Percentiles rank a stretch among this genome's conserved stretches.
These are phyloP conservation scores for Ceratobasidium sp. DNA, from an alignment of 1,284 basidiomycete genomes.

Conservation along the genomic window DNA sequence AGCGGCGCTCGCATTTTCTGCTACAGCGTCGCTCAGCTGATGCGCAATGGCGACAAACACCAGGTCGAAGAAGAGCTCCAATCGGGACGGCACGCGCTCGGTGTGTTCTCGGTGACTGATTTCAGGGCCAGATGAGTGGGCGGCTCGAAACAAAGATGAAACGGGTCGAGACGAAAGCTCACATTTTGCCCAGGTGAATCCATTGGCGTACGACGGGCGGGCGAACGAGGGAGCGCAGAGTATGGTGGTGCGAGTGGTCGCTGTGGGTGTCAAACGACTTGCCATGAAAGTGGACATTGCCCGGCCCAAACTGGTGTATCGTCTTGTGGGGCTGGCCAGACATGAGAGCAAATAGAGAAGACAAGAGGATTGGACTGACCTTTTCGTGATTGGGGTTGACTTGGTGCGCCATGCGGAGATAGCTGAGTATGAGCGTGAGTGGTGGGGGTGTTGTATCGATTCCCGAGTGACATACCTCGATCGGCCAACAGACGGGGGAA, in stretches of 20 bases:
- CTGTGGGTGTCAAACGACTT: conserved; percentile 18
- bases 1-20: conserved; percentile 42
- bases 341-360: not conserved
- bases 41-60: conserved; percentile 54
- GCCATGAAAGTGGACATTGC: conserved; percentile 23
- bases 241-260: conserved; percentile 27
- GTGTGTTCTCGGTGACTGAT: conserved; percentile 30
- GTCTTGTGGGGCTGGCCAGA: conserved; percentile 7
- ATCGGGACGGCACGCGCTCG: conserved; percentile 42
- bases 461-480: not conserved
- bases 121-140: not conserved
- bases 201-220: conserved; percentile 22
- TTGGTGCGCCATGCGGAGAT: not conserved
- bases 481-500: not conserved
- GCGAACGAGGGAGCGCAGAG: not conserved
- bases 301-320: conserved; percentile 21
- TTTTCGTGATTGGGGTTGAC: conserved; percentile 9
- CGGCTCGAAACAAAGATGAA: not conserved
- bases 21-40: conserved; percentile 51
- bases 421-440: not conserved
- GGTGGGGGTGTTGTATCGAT: not conserved
- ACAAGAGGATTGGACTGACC: not conserved
- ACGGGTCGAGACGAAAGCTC: not conserved
- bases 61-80: conserved; percentile 55
- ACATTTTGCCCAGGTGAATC: conserved; percentile 34